These are phyloP conservation scores for Microstegium vimineum DNA, from an alignment of 176 grass and related monocot genomes.

Conservation along the genomic window DNA sequence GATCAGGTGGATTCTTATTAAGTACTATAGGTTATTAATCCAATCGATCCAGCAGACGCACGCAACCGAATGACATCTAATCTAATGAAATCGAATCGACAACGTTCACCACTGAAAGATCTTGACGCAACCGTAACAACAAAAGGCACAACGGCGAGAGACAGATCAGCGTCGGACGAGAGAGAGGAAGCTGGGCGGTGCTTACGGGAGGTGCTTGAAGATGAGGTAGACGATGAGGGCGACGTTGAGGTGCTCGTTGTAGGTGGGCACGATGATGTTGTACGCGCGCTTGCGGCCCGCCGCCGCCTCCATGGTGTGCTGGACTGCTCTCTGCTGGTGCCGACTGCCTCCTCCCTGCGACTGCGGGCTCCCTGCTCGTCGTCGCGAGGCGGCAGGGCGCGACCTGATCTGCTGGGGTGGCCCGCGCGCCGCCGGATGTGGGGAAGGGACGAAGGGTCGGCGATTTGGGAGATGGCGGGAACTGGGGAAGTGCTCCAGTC, in stretches of 20 bases:
- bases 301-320: conserved; percentile 14
- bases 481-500: no score
- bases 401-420: no score
- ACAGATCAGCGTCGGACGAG: not conserved
- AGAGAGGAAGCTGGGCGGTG: no score
- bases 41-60: not conserved
- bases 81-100: not conserved
- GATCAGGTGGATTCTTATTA: not conserved
- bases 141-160: not conserved
- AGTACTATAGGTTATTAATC: not conserved
- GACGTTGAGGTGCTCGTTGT: conserved; percentile 96
- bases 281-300: conserved; percentile 42
- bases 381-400: no score
- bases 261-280: conserved; percentile 90
- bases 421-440: no score
- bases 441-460: no score
- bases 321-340: no score
- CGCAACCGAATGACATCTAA: not conserved
- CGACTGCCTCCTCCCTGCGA: no score
- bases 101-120: not conserved
- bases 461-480: no score
- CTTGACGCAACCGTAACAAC: not conserved
- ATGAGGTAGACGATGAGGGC: conserved; percentile 85
- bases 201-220: conserved; percentile 88
- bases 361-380: no score